Conservation (phyloP, 2,329 filamentous ascomycete species). For the Ilyonectria robusta region DNA sequence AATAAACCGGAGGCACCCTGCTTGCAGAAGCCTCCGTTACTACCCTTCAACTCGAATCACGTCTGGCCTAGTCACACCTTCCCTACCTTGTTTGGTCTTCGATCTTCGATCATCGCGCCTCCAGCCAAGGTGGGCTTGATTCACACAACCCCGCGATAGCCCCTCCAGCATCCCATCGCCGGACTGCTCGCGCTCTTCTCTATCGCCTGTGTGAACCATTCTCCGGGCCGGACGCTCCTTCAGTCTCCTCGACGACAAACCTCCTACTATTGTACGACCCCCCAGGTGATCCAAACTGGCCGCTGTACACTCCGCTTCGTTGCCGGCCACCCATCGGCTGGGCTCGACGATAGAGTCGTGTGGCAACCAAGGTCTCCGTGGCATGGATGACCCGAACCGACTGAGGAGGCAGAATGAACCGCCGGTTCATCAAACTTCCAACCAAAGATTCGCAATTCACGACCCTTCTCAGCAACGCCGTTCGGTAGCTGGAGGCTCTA, state of each 20-base stretch:
- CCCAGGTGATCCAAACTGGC: slow-evolving; percentile 42
- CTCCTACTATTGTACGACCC: slow-evolving; percentile 26
- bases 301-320: slow-evolving; percentile 41
- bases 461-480: slow-evolving; percentile 63
- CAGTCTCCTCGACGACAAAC: slow-evolving; percentile 25
- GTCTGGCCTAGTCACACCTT: slow-evolving; percentile 44
- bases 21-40: slow-evolving; percentile 40
- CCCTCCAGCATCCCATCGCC: slow-evolving; percentile 41
- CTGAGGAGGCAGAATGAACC: slow-evolving; percentile 82
- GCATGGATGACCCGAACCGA: slow-evolving; percentile 85
- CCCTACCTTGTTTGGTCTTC: slow-evolving; percentile 44
- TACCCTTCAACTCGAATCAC: slow-evolving; percentile 45
- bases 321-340: slow-evolving; percentile 74
- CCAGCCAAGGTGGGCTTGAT: slow-evolving; percentile 42
- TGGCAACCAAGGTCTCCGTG: slow-evolving; percentile 67
- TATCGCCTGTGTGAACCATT: slow-evolving; percentile 22
- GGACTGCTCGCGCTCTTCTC: slow-evolving; percentile 22
- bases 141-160: slow-evolving; percentile 46
- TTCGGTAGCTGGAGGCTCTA: slow-evolving; percentile 50
- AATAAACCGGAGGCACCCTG: slow-evolving; percentile 48
- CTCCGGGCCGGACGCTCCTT: slow-evolving; percentile 17
- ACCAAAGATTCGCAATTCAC: slow-evolving; percentile 66
- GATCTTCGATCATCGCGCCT: slow-evolving; percentile 46
- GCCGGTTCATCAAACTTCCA: slow-evolving; percentile 73
- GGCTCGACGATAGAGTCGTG: slow-evolving; percentile 71